Conservation (phyloP, 2,329 filamentous ascomycete species). For the Epichloe glyceriae region DNA sequence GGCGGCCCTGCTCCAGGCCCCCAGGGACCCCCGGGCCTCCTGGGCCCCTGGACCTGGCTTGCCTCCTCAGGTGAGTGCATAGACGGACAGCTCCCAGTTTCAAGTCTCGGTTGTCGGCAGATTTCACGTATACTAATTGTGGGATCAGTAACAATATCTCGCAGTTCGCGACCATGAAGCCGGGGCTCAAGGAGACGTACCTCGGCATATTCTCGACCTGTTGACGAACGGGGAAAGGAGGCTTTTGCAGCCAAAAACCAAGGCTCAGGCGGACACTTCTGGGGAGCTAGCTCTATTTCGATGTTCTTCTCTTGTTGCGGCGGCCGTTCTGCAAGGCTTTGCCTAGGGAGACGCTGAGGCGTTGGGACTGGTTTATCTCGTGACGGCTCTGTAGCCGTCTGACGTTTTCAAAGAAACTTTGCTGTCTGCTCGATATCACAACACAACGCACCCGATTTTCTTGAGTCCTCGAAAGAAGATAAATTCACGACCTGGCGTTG, state of each 20-base stretch:
- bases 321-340: conserved; percentile 9
- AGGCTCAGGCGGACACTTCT: conserved; percentile 2
- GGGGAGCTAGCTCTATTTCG: conserved; percentile 10
- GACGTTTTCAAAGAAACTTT: conserved; percentile 12
- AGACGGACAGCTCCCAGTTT: neutral
- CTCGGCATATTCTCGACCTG: neutral
- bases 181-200: too few relatives aligned
- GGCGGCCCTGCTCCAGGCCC: conserved; percentile 24
- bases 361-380: conserved; percentile 17
- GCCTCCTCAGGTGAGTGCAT: conserved; percentile 25
- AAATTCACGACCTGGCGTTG: conserved; percentile 27
- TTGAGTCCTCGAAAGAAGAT: conserved; percentile 14
- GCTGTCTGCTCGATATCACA: conserved; percentile 19
- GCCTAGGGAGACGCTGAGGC: conserved; percentile 16
- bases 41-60: conserved; percentile 23
- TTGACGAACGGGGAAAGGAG: neutral
- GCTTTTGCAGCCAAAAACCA: neutral
- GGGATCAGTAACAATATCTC: neutral
- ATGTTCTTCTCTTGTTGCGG: conserved; percentile 13
- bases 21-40: conserved; percentile 24
- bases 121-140: neutral
- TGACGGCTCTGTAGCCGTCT: conserved; percentile 10
- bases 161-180: too few relatives aligned
- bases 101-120: neutral
- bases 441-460: conserved; percentile 18